Conservation (phyloP, 345 rosid genomes). For the Moricandia moricandioides region DNA sequence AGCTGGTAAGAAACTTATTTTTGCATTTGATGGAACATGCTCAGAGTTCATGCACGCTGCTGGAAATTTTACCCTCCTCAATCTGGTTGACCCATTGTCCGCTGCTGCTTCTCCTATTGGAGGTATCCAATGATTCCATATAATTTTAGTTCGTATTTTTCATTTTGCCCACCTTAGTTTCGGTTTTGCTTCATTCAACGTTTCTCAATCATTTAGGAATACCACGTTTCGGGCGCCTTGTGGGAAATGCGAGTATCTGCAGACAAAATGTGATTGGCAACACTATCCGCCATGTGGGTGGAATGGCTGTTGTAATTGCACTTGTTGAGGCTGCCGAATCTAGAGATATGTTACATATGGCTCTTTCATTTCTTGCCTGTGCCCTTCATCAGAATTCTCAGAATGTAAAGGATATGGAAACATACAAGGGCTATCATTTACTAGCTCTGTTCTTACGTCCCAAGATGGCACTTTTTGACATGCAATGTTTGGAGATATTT, state of each 20-base stretch:
- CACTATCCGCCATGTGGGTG: slow-evolving; percentile 84
- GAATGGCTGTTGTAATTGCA: slow-evolving; percentile 78
- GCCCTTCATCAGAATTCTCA: slow-evolving; percentile 95
- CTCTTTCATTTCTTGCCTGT: slow-evolving; percentile 79
- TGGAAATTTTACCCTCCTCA: slow-evolving; percentile 79
- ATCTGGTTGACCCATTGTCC: slow-evolving; percentile 95
- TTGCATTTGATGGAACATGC: slow-evolving; percentile 96
- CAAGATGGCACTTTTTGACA: slow-evolving; percentile 84
- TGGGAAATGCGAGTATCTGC: slow-evolving; percentile 78
- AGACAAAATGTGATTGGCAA: slow-evolving; percentile 91
- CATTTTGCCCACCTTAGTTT: neutral
- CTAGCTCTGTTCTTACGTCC: slow-evolving; percentile 88
- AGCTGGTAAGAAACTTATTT: slow-evolving; percentile 94
- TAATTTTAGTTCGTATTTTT: neutral
- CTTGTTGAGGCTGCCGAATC: slow-evolving; percentile 96
- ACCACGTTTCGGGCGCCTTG: slow-evolving; percentile 93
- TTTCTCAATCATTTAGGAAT: slow-evolving; percentile 56
- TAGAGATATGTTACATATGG: slow-evolving; percentile 95
- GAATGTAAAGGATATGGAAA: slow-evolving; percentile 92
- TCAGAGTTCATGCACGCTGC: slow-evolving; percentile 73
- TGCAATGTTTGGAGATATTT: slow-evolving; percentile 92
- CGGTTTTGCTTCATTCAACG: slow-evolving; percentile 3
- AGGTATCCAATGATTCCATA: slow-evolving; percentile 42
- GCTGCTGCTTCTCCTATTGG: slow-evolving; percentile 99
- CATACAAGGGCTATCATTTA: slow-evolving; percentile 93